These are phyloP conservation scores for Geotrichum aggregatum DNA, from an alignment of 1,139 yeast genomes.

Conservation along the genomic window DNA sequence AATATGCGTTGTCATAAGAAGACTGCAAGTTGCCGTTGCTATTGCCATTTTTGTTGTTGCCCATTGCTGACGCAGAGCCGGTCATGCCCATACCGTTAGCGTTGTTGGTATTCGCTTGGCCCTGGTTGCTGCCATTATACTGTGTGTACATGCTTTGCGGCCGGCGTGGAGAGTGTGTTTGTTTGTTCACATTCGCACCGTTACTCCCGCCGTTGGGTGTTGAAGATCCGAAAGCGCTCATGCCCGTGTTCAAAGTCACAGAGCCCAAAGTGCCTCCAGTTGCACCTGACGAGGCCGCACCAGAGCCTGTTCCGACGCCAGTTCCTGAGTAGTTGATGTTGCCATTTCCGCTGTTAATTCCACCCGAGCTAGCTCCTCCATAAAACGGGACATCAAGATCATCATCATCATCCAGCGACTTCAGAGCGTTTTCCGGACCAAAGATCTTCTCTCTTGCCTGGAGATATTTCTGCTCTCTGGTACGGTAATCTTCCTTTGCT, in stretches of 20 bases:
- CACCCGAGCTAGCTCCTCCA: not conserved
- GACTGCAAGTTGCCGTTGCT: not conserved
- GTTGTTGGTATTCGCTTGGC: not conserved
- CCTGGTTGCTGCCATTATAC: not conserved
- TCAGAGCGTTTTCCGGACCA: slow-evolving; percentile 13
- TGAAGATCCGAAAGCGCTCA: too few species aligned
- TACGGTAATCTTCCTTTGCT: slow-evolving; percentile 18
- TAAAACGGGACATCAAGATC: not conserved
- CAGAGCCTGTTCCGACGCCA: not conserved
- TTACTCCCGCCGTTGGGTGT: not conserved
- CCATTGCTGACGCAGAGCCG: too few species aligned
- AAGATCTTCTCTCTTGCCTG: slow-evolving; percentile 22
- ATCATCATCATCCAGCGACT: slow-evolving; percentile 2
- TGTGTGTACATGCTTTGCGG: not conserved
- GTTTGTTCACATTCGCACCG: not conserved
- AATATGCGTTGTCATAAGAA: too few species aligned
- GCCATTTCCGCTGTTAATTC: not conserved
- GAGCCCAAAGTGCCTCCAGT: slow-evolving; percentile 5
- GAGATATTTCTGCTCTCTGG: slow-evolving; percentile 19
- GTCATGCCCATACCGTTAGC: not conserved
- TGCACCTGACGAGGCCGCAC: not conserved
- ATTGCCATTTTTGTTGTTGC: not conserved
- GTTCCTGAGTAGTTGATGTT: not conserved
- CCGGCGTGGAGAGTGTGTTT: not conserved
- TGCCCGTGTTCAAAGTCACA: too few species aligned